Evolutionary conservation across 441 rosid genomes (phyloP), one percentile per base, ranked within the genome.

Genomic region (Euphorbia schlechtendalii): DNA sequence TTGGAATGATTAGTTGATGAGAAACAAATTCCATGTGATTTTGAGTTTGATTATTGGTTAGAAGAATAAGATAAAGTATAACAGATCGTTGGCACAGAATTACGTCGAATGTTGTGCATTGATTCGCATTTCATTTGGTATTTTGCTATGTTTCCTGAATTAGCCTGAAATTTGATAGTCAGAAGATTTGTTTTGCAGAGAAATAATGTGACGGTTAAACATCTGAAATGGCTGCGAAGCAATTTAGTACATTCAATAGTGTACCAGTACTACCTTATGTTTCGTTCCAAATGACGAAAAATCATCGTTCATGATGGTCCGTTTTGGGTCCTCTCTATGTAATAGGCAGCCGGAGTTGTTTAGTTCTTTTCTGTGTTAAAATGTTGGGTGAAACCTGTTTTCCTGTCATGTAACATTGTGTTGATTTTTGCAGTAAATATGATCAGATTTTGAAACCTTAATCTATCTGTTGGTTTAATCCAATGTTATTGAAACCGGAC

Each of bases 101-200:
- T 41, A 1, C 13, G 3, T 12, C 3, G 14, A 36, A 36, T 36
- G 14, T 4, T 65, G 0, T 8, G 40, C 25, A 4, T 38, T 5
- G 28, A 2, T 30, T 8, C 41, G 18, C 46, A 12, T 56, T 4
- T 10, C 10, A 1, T 43, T 5, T 2, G 21, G 28, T 28, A 13
- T 24, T 10, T 24, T 61, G 53, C 13, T 15, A 13, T 12, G 8
- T 41, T 41, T 0, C 17, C 20, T 38, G 18, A 64, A 32, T 30
- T 27, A 0, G 12, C 1, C 22, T 7, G n/a, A 56, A 30, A 15
- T 32, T 10, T 56, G 25, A 46, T 59, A 27, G 18, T 34, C 18
- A 13, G 36, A 21, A 24, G 13, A 48, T 48, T 51, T 21, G 17
- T 52, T 24, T 71, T 66, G 66, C 71, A 79, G 82, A 69, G 51